Evolutionary conservation across 2,329 filamentous ascomycete species (phyloP), one percentile per base, ranked within the genome.

Genomic region (Cladosporium sp.): DNA sequence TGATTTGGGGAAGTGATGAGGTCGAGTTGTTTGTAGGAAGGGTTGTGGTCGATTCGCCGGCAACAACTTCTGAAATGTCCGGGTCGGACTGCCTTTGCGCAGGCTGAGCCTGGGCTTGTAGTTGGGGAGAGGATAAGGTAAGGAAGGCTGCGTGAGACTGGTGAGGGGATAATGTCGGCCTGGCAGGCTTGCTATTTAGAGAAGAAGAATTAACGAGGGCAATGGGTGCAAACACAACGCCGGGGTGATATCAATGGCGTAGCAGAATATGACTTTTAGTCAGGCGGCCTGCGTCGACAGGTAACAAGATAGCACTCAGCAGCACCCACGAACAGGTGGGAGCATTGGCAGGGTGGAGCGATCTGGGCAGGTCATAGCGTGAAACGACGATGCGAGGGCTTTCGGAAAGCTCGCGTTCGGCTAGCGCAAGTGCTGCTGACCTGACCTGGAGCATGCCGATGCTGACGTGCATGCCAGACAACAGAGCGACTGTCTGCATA

Each of bases 81-180:
- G 57, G 63, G 56, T 61, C 65, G 64, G 65, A 69, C 63, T 56
- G 63, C 17, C 34, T 6, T 51, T 51, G 49, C 15, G 36, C 59
- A 47, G 68, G 61, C 40, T 69, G 66, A 19, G 67, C 64, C 59
- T 68, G 68, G 19, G 67, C 64, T 59, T 68, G 68, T 50, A 73
- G 64, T 50, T 79, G 71, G 47, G 78, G 79, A 42, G 79, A 80
- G 17, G 79, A 80, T 28, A 79, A 70, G 8, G 78, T 80, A 57
- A 81, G 66, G 63, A 76, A 77, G 58, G 78, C 78, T 47, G 73
- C 65, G 66, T 81, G 79, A n/a, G 78, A 80, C 38, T 76, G 71
- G 63, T 78, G 78, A 56, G 78, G 74, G 61, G 78, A 76, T 60
- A 78, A 68, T 22, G 59, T 59, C 34, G 74, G 75, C 34, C 61